Conservation (phyloP, 257 asterid species). For the Knoxia roxburghii region DNA sequence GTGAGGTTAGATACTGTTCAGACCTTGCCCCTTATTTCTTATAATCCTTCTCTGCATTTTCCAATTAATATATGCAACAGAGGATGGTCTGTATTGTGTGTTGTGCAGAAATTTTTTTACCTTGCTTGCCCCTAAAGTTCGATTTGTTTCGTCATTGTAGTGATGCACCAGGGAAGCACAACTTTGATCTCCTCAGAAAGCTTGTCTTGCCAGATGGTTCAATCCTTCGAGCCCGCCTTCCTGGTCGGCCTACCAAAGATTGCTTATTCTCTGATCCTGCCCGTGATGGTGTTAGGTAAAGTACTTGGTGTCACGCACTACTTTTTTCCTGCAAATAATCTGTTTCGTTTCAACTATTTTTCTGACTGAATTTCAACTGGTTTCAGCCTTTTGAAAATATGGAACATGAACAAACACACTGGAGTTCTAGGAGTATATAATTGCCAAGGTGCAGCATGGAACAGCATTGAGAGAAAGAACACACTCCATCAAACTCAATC, state of each 20-base stretch:
- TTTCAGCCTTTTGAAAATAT: constrained; percentile 71
- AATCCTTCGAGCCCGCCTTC: constrained; percentile 73
- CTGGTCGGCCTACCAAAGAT: constrained; percentile 91
- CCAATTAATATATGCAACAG: background rate
- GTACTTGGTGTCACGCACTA: background rate
- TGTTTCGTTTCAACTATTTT: background rate
- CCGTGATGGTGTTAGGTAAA: constrained; percentile 85
- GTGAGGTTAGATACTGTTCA: constrained; percentile 44
- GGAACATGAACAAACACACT: constrained; percentile 83
- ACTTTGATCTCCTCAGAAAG: constrained; percentile 71
- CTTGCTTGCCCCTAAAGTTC: background rate
- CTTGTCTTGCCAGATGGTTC: constrained; percentile 82
- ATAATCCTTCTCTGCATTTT: background rate
- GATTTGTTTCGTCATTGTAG: constrained; percentile 27
- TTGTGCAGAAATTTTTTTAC: too few species aligned
- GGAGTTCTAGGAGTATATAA: constrained; percentile 86
- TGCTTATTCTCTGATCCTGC: constrained; percentile 88
- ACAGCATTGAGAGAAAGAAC: constrained; percentile 57
- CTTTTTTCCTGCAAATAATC: background rate
- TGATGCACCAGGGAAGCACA: constrained; percentile 90
- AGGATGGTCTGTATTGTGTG: background rate
- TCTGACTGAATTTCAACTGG: constrained; percentile 15
- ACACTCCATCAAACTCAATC: constrained; percentile 61
- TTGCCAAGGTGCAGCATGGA: constrained; percentile 95
- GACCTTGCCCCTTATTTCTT: background rate